These are phyloP conservation scores for Lentinus brumalis DNA, from an alignment of 768 basidiomycete genomes.

Conservation along the genomic window DNA sequence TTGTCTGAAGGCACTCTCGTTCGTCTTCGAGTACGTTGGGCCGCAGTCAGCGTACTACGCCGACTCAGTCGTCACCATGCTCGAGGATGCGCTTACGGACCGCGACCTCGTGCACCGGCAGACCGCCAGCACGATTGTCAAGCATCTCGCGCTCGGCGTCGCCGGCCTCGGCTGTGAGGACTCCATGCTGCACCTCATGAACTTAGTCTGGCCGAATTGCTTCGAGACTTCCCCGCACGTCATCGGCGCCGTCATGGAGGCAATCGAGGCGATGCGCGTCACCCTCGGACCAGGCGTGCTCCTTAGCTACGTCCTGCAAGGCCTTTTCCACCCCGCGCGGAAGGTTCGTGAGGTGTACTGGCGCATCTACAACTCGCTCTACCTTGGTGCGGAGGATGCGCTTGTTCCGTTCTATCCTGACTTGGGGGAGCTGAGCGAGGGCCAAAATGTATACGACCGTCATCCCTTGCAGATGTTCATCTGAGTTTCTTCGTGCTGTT, in stretches of 20 bases:
- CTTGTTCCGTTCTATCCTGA: constrained; percentile 96
- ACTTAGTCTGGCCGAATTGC: constrained; percentile 98
- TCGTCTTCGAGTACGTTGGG: constrained; percentile 99
- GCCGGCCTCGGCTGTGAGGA: constrained; percentile 98
- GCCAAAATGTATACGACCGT: constrained; percentile 86
- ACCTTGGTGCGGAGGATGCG: constrained; percentile 87
- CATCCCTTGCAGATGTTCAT: constrained; percentile 86
- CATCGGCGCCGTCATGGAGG: constrained; percentile 97
- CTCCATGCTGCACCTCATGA: constrained; percentile 96
- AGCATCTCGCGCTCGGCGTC: constrained; percentile 95
- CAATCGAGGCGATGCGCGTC: constrained; percentile 95
- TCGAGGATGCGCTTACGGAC: constrained; percentile 97
- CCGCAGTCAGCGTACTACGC: constrained; percentile 96
- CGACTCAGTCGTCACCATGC: constrained; percentile 96
- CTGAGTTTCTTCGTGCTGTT: constrained; percentile 33
- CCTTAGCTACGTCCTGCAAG: constrained; percentile 90
- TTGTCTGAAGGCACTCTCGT: constrained; percentile 96
- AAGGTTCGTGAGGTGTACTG: constrained; percentile 97
- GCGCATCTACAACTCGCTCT: constrained; percentile 93
- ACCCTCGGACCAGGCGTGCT: constrained; percentile 93
- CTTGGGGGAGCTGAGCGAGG: constrained; percentile 84
- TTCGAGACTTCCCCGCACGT: constrained; percentile 99
- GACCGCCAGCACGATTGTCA: constrained; percentile 97
- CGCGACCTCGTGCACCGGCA: constrained; percentile 98
- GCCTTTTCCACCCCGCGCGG: constrained; percentile 94